These are phyloP conservation scores for Gloeopeniophorella convolvens DNA, from an alignment of 768 basidiomycete species.

Conservation along the genomic window DNA sequence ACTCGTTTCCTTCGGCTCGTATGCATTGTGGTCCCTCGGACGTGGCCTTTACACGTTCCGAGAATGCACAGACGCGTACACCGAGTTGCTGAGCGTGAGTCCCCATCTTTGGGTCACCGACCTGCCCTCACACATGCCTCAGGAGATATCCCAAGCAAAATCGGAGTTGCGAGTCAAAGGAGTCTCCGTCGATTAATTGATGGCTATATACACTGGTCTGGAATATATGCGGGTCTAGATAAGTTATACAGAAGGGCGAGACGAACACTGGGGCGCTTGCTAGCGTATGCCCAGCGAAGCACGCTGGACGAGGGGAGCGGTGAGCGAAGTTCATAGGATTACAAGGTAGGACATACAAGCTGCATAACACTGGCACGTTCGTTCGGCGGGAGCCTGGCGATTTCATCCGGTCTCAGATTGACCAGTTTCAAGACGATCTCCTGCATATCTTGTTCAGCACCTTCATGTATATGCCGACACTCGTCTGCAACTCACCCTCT, in stretches of 20 bases:
- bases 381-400: constrained; percentile 61
- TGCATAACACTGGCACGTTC: constrained; percentile 78
- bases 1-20: constrained; percentile 72
- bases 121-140: not conserved
- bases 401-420: constrained; percentile 79
- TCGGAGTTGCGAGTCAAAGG: constrained; percentile 19
- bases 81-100: constrained; percentile 57
- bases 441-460: constrained; percentile 30
- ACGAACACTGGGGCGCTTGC: not conserved
- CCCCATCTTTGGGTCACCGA: not conserved
- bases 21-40: constrained; percentile 71
- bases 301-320: constrained; percentile 7
- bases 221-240: constrained; percentile 5
- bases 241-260: not conserved
- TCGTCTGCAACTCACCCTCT: constrained; percentile 41
- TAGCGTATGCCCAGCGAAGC: constrained; percentile 18
- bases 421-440: constrained; percentile 74
- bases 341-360: constrained; percentile 47
- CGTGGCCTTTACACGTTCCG: constrained; percentile 66
- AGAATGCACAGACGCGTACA: constrained; percentile 77
- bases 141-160: constrained; percentile 22
- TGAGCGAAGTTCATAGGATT: not conserved
- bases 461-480: not conserved
- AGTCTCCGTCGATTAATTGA: constrained; percentile 18
- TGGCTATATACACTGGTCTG: not conserved